A percentile compares a stretch with the other conserved stretches of the same genome.
Conservation (phyloP, 805 yeast genomes). For the Ogataea pini region DNA sequence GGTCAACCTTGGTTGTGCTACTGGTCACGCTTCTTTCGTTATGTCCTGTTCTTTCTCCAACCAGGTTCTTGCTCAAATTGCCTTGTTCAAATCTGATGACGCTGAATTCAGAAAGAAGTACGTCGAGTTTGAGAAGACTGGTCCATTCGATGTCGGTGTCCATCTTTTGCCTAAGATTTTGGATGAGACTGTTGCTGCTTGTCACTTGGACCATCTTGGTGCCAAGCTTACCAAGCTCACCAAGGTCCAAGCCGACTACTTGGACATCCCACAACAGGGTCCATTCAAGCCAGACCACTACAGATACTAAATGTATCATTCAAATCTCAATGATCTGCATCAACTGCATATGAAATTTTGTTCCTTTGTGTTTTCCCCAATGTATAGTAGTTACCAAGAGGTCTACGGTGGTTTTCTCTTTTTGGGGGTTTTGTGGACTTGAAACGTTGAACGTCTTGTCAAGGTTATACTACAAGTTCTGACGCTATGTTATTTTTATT, state of each 20-base stretch:
- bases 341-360: constrained; percentile 32
- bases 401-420: constrained; percentile 9
- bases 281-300: constrained; percentile 98
- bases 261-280: constrained; percentile 88
- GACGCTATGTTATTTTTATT: constrained; percentile 9
- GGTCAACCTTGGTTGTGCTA: constrained; percentile 99
- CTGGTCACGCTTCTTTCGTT: constrained; percentile 98
- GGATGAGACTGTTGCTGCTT: constrained; percentile 98
- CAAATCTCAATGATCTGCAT: constrained; percentile 25
- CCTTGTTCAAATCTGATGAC: constrained; percentile 88
- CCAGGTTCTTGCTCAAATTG: constrained; percentile 99
- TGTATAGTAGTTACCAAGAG: constrained; percentile 16
- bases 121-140: constrained; percentile 91
- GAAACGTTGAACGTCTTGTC: constrained; percentile 1
- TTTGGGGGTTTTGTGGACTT: constrained; percentile 12
- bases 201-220: constrained; percentile 93
- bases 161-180: constrained; percentile 96
- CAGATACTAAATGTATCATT: constrained; percentile 70
- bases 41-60: constrained; percentile 99
- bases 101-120: constrained; percentile 71
- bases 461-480: constrained; percentile 1
- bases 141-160: constrained; percentile 88
- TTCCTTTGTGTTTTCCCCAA: constrained; percentile 8
- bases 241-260: constrained; percentile 86
- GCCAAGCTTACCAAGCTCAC: constrained; percentile 80